Percentiles rank a stretch among this genome's conserved stretches.
Evolutionary conservation across 345 rosid species (phyloP).

Genomic region (Brassica carinata): DNA sequence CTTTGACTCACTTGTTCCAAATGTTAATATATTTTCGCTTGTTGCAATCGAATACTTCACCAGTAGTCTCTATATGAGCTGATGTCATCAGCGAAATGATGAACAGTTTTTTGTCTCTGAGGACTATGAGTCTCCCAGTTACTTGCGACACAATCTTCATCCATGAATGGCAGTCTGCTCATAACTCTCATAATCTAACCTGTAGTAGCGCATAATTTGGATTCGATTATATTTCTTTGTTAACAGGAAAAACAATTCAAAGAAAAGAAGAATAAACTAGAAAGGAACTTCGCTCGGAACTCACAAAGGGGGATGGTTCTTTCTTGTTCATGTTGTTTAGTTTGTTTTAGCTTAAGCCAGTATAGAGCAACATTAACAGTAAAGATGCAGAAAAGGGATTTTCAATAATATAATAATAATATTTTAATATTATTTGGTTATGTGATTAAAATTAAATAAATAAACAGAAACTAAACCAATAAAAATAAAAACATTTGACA

Average conservation of each 20-base stretch:
- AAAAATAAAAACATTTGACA: too few relatives aligned
- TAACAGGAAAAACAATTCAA: neutral
- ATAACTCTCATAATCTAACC: constrained; percentile 53
- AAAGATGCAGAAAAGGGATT: too few relatives aligned
- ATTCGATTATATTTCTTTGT: too few relatives aligned
- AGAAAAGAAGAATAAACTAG: too few relatives aligned
- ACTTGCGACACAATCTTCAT: constrained; percentile 45
- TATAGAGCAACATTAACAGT: too few relatives aligned
- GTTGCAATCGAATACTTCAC: constrained; percentile 25
- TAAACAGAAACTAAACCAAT: too few relatives aligned
- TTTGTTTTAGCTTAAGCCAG: neutral
- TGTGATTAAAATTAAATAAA: too few relatives aligned
- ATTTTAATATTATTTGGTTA: too few relatives aligned
- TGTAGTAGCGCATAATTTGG: neutral
- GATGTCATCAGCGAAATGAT: constrained; percentile 51
- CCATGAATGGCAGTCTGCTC: constrained; percentile 57
- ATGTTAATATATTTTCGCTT: too few relatives aligned
- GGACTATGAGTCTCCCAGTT: constrained; percentile 48
- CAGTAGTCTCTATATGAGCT: constrained; percentile 68
- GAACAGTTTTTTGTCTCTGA: constrained; percentile 64
- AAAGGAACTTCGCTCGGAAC: too few relatives aligned
- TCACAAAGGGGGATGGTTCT: neutral
- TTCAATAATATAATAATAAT: too few relatives aligned
- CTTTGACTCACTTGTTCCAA: too few relatives aligned
- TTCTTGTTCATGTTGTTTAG: constrained; percentile 10